Percentiles rank a stretch among this genome's conserved stretches.
These are phyloP conservation scores for Fusarium avenaceum DNA, from an alignment of 2,329 filamentous ascomycete genomes.

Conservation along the genomic window DNA sequence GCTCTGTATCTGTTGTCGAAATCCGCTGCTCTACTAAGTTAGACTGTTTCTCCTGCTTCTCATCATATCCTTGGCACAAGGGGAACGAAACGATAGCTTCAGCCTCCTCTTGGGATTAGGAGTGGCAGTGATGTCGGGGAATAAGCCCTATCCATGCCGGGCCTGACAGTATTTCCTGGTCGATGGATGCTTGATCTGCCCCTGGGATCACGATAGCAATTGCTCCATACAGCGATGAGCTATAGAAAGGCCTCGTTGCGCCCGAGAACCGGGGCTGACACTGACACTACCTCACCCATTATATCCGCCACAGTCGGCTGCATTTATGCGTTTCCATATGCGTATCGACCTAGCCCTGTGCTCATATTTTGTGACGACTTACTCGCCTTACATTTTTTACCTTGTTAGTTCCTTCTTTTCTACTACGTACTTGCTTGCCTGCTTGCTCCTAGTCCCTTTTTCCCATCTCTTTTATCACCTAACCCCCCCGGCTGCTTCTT, in stretches of 20 bases:
- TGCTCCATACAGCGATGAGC: conserved; percentile 17
- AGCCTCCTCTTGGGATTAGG: conserved; percentile 22
- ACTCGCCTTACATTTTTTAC: conserved; percentile 4
- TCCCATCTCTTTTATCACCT: conserved; percentile 25
- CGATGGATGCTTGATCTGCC: conserved; percentile 32
- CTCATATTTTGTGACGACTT: conserved; percentile 26
- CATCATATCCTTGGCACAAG: conserved; percentile 7
- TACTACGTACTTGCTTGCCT: conserved; percentile 18
- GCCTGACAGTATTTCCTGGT: conserved; percentile 24
- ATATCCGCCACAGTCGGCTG: conserved; percentile 31
- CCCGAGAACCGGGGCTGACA: conserved; percentile 33
- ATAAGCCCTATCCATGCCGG: conserved; percentile 25
- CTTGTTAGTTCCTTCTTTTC: conserved; percentile 19
- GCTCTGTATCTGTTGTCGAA: conserved; percentile 16
- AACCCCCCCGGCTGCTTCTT: conserved; percentile 23
- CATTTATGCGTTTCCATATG: conserved; percentile 36
- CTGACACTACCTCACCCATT: conserved; percentile 12
- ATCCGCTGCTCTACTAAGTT: background rate
- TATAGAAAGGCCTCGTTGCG: conserved; percentile 41
- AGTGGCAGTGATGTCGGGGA: conserved; percentile 30
- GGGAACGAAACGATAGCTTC: conserved; percentile 6
- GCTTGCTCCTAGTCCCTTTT: conserved; percentile 7
- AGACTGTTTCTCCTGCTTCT: conserved; percentile 6
- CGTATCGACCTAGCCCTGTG: conserved; percentile 36
- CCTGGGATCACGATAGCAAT: conserved; percentile 25